Evolutionary conservation across 2,329 filamentous ascomycete genomes (phyloP).

Genomic region (Aspergillus costaricaensis): DNA sequence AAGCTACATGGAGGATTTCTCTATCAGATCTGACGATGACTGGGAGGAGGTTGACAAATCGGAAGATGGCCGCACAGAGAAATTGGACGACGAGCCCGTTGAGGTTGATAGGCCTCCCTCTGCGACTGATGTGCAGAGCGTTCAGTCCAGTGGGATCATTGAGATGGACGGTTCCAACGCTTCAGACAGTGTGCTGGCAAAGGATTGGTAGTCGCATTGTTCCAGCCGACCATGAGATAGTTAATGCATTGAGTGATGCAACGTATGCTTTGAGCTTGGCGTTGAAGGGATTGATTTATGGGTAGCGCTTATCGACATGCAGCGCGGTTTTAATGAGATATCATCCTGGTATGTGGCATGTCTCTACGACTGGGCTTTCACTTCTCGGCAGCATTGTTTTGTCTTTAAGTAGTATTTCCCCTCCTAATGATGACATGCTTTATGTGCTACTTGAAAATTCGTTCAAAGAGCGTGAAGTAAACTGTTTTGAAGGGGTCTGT

Average conservation of each 20-base stretch:
- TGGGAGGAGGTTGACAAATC: constrained; percentile 43
- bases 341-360: not conserved
- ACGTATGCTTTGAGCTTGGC: not conserved
- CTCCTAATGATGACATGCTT: not conserved
- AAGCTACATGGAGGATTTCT: constrained; percentile 6
- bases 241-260: not conserved
- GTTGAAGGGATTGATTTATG: not conserved
- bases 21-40: constrained; percentile 31
- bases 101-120: constrained; percentile 34
- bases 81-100: constrained; percentile 37
- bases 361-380: not conserved
- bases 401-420: not conserved
- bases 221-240: not conserved
- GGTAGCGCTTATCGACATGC: not conserved
- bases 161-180: constrained; percentile 28
- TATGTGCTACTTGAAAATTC: not conserved
- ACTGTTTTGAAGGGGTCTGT: constrained; percentile 18
- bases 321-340: not conserved
- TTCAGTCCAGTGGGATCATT: constrained; percentile 36
- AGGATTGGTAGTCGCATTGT: constrained; percentile 20
- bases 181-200: constrained; percentile 22
- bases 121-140: constrained; percentile 36
- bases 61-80: constrained; percentile 27
- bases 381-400: not conserved
- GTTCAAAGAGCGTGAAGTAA: constrained; percentile 13